Base-by-base conservation (phyloP, 106 monocot genomes). In the Allium cepa region DNA sequence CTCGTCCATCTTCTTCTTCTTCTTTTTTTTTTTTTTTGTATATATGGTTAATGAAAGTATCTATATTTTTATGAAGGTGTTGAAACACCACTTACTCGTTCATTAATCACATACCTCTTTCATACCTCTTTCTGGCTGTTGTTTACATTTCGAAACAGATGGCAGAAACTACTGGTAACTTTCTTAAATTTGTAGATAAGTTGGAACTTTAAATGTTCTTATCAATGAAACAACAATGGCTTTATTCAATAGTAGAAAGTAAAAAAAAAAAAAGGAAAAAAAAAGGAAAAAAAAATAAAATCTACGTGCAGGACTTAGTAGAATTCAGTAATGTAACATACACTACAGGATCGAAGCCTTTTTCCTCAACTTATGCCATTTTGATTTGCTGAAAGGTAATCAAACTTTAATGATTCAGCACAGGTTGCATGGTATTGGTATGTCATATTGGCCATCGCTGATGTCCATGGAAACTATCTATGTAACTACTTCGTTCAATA, bases 341-440 rank as follows among this genome's bases (percentile, higher is more conserved):
- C n/a, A n/a, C n/a, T n/a, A n/a, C n/a, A n/a, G n/a, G n/a, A n/a
- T n/a, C n/a, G n/a, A n/a, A n/a, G n/a, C n/a, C n/a, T 14, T 46
- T 62, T 62, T 28, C 5, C 45, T 7, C 2, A 27, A 14, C 7
- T 45, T 36, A 13, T 46, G 3, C 11, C 46, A 6, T 22, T 46
- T 60, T 60, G 8, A 4, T 15, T 26, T 60, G 10, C 36, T 36
- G 5, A 46, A 45, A 46, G 28, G 28, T 11, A 62, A 13, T 4
- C 9, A 46, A 13, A 26, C 7, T 60, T 14, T 11, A 11, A 46
- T 16, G 7, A 48, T 64, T 64, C 49, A 18, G 47, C 70, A 62
- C 81, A 87, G 91, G 87, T 86, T 66, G 69, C 91, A 8, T 87
- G 87, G 91, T 84, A 91, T 61, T 87, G 87, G 84, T 91, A 91